These are phyloP conservation scores for Oryza glumipatula DNA, from an alignment of 176 grass and related monocot species.

Conservation along the genomic window DNA sequence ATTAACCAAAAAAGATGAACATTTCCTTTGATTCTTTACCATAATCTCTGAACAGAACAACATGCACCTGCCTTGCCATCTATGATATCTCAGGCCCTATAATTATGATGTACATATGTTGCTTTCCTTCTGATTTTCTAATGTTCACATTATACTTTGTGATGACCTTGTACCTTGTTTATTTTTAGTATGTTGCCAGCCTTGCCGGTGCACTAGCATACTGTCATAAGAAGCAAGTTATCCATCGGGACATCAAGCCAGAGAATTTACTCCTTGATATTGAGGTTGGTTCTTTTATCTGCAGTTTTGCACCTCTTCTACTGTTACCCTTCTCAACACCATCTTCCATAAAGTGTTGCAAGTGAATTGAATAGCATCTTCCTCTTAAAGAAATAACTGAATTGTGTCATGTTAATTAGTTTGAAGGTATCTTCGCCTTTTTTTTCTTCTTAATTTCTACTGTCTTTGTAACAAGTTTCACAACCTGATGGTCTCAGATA, in stretches of 20 bases:
- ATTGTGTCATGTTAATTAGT: neutral
- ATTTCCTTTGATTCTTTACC: neutral
- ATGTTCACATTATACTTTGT: slow-evolving; percentile 11
- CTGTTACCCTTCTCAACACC: neutral
- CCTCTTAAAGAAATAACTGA: too few relatives aligned
- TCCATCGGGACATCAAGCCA: slow-evolving; percentile 96
- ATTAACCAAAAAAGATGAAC: neutral
- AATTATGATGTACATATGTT: neutral
- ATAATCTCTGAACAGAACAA: neutral
- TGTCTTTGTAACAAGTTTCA: neutral
- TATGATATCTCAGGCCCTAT: neutral
- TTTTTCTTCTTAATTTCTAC: neutral
- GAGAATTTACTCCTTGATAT: slow-evolving; percentile 93
- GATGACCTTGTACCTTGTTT: neutral
- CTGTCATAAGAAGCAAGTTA: slow-evolving; percentile 96
- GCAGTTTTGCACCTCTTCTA: neutral
- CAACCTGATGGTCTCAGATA: neutral
- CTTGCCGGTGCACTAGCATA: slow-evolving; percentile 78
- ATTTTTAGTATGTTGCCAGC: slow-evolving; percentile 72
- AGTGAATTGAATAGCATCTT: neutral
- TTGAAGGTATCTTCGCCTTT: neutral
- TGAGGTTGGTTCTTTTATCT: slow-evolving; percentile 52
- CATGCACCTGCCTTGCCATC: slow-evolving; percentile 14
- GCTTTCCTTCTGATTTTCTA: slow-evolving; percentile 24
- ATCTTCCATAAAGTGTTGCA: neutral